phyloP scores from a whole-genome alignment of 805 yeast genomes.

The Pichia insulana region DNA sequence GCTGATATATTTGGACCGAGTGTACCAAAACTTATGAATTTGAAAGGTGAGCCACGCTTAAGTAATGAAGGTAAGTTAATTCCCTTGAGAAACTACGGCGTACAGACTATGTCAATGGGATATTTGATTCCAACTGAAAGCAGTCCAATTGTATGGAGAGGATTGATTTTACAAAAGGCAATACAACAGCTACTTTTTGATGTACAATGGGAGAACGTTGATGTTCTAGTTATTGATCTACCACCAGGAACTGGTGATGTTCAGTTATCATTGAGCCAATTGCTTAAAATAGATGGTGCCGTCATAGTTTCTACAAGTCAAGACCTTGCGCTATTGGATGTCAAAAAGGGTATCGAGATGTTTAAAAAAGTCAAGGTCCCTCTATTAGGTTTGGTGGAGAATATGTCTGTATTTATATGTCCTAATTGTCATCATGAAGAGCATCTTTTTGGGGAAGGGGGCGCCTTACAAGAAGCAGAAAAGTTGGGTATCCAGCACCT shows the following conservation, averaged over 20 bases:
- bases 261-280: constrained; percentile 76
- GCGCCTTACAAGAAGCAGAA: constrained; percentile 42
- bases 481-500: constrained; percentile 41
- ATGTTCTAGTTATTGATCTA: constrained; percentile 68
- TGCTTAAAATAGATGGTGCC: constrained; percentile 68
- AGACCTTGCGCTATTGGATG: constrained; percentile 75
- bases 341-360: constrained; percentile 72
- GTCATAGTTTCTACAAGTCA: constrained; percentile 81
- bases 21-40: constrained; percentile 60
- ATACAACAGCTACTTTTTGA: constrained; percentile 76
- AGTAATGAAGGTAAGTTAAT: constrained; percentile 43
- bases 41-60: constrained; percentile 61
- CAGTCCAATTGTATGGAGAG: constrained; percentile 77
- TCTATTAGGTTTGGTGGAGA: constrained; percentile 66
- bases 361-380: constrained; percentile 65
- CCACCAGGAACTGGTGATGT: constrained; percentile 93
- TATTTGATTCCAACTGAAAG: constrained; percentile 57
- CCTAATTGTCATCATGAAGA: constrained; percentile 68
- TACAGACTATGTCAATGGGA: constrained; percentile 87
- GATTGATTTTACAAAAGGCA: constrained; percentile 81
- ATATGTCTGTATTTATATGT: constrained; percentile 72
- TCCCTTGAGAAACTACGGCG: constrained; percentile 66
- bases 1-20: constrained; percentile 85
- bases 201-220: constrained; percentile 64
- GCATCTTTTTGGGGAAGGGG: constrained; percentile 66